phyloP scores from a whole-genome alignment of 140 eudicot genomes.

The Cichorium intybus region DNA sequence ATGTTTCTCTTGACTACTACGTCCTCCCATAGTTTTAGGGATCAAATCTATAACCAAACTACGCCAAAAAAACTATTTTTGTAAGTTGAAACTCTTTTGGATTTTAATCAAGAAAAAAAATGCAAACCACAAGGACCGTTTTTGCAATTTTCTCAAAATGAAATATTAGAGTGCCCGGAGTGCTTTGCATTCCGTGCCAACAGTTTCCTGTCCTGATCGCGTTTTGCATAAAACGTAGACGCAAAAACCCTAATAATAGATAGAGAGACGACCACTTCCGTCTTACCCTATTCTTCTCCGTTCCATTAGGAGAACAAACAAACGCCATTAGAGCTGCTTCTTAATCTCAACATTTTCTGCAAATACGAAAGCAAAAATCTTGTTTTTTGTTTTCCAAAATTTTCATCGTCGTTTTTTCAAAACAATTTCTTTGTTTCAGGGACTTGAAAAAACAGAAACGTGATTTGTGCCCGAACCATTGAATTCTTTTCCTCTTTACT shows the following conservation, averaged over 20 bases:
- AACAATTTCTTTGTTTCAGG: slow-evolving; percentile 12
- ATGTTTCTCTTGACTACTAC: too few species aligned
- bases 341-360: slow-evolving; percentile 5
- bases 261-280: slow-evolving; percentile 15
- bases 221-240: not conserved
- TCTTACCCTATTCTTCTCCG: slow-evolving; percentile 22
- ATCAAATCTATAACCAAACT: too few species aligned
- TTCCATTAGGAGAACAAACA: slow-evolving; percentile 16
- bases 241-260: slow-evolving; percentile 22
- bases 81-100: too few species aligned
- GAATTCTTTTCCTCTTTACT: slow-evolving; percentile 4
- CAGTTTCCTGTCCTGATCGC: not conserved
- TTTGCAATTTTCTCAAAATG: not conserved
- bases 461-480: slow-evolving; percentile 26
- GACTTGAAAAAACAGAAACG: slow-evolving; percentile 4
- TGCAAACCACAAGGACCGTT: too few species aligned
- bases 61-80: too few species aligned
- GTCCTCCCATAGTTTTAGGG: too few species aligned
- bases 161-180: not conserved
- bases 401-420: slow-evolving; percentile 5
- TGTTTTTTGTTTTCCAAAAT: not conserved
- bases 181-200: slow-evolving; percentile 13
- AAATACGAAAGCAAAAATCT: not conserved
- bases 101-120: too few species aligned
- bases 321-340: slow-evolving; percentile 12